Conservation (phyloP, 768 basidiomycete genomes). For the Serendipita sp. region DNA sequence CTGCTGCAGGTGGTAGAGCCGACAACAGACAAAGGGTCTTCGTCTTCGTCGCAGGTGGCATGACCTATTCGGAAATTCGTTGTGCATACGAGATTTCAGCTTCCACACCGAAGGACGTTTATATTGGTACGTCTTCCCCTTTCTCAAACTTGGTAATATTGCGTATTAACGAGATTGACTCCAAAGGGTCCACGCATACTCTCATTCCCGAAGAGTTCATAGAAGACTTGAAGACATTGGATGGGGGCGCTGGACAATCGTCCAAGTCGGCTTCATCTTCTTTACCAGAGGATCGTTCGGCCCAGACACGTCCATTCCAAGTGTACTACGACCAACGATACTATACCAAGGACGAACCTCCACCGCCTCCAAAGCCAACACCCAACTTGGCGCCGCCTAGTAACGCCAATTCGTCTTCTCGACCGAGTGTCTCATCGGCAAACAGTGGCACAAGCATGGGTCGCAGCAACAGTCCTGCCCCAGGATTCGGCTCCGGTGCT, state of each 20-base stretch:
- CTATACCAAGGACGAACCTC: constrained; percentile 47
- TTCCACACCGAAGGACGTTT: constrained; percentile 69
- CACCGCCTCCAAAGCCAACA: constrained; percentile 25
- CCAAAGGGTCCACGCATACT: constrained; percentile 74
- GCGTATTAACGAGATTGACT: not conserved
- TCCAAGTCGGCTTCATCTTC: constrained; percentile 36
- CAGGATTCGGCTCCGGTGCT: not conserved
- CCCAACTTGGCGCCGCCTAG: constrained; percentile 27
- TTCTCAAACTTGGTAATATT: not conserved
- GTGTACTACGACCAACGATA: constrained; percentile 71
- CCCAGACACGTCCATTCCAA: constrained; percentile 38
- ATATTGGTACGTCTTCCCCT: constrained; percentile 47
- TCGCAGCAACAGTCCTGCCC: not conserved
- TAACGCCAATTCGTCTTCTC: constrained; percentile 35
- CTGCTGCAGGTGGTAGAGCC: constrained; percentile 40
- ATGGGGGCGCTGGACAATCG: constrained; percentile 63
- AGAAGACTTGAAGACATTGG: constrained; percentile 75
- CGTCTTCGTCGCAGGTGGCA: constrained; percentile 85
- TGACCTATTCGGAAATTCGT: constrained; percentile 91
- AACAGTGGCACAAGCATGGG: constrained; percentile 10
- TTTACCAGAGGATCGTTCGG: constrained; percentile 10
- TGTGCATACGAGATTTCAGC: constrained; percentile 68
- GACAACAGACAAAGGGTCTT: constrained; percentile 61
- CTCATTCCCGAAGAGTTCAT: constrained; percentile 71
- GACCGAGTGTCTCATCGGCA: constrained; percentile 23